A percentile compares a stretch with the other conserved stretches of the same genome.
phyloP scores from a whole-genome alignment of 495 filamentous ascomycete genomes.

The Penicillium angulare region DNA sequence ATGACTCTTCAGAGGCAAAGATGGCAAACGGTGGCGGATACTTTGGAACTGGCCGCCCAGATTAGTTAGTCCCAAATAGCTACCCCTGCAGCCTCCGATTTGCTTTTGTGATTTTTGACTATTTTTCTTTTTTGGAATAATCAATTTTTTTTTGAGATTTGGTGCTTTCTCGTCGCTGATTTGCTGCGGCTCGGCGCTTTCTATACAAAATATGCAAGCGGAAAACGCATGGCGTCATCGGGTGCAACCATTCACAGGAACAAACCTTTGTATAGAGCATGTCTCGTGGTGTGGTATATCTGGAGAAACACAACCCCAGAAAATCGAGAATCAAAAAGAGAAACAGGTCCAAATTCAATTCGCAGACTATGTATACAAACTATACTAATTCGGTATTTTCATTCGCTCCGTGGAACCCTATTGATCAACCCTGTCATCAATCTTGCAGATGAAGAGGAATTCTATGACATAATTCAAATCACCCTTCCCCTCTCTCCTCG shows the following conservation, averaged over 20 bases:
- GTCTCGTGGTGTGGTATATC: no score
- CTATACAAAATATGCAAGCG: conserved; percentile 12
- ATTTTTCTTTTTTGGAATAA: conserved; percentile 3
- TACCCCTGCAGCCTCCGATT: conserved; percentile 29
- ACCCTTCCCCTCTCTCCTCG: conserved; percentile 13
- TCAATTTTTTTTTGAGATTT: conserved; percentile 13
- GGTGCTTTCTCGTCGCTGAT: background rate
- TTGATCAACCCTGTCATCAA: background rate
- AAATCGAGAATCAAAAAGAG: background rate
- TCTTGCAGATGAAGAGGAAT: no score
- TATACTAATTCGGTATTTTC: no score
- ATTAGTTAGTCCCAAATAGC: conserved; percentile 15
- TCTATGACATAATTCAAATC: conserved; percentile 5
- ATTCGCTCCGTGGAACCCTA: background rate
- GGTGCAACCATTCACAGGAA: background rate
- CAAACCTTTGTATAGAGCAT: background rate
- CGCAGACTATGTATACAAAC: no score
- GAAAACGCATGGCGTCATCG: conserved; percentile 19
- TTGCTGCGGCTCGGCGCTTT: background rate
- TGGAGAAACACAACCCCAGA: no score
- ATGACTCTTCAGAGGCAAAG: no score
- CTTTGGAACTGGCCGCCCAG: conserved; percentile 2
- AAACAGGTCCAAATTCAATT: background rate
- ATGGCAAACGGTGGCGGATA: conserved; percentile 14
- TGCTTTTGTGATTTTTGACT: no score